Base-by-base conservation (phyloP, 352 stramenopile species). In the Globisporangium megalacanthum region DNA sequence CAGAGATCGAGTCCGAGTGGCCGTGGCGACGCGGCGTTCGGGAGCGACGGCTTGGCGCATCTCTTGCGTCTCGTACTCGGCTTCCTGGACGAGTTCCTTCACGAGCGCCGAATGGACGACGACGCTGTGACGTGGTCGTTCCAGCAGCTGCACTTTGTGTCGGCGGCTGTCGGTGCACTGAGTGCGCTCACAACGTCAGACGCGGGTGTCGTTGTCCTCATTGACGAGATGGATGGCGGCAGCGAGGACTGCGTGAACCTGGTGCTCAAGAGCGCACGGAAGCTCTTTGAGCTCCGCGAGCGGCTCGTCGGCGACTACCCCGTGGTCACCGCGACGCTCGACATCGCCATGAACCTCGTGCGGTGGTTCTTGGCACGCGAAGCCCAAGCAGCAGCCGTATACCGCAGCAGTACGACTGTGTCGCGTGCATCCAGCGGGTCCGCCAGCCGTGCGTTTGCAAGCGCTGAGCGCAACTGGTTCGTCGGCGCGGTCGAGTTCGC, bases 271-370 rank as follows among this genome's bases (percentile, higher is more conserved):
- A 80, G 66, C 37, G 61, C 76, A 3, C 79, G 75, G 37, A 88
- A 87, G 49, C 44, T 88, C 4, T 87, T 88, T 53, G 80, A 87
- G 20, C 61, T 73, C 17, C 65, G 80, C 48, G 80, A 90, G 55
- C 74, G 76, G n/a, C 45, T 65, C 29, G 47, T 47, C 4, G 80
- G 80, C 13, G 62, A 72, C 25, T 90, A 90, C 20, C 64, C 72
- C 0, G 72, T 76, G 13, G 56, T 88, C 4, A 54, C 84, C 42
- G 69, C 80, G 36, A 75, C 74, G 1, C 65, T 82, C 37, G 70
- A 82, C 19, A 70, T 77, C n/a, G 70, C 83, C 19, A 72, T 84
- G 61, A 79, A 78, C 39, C 51, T 87, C 2, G 67, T 80, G 11
- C 72, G 80, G 9, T 88, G 77, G 80, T 78, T 79, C 41, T 47